A percentile compares a stretch with the other conserved stretches of the same genome.
Evolutionary conservation across 371 early-diverging fungal species (phyloP).

Genomic region (Mucor plumbeus): DNA sequence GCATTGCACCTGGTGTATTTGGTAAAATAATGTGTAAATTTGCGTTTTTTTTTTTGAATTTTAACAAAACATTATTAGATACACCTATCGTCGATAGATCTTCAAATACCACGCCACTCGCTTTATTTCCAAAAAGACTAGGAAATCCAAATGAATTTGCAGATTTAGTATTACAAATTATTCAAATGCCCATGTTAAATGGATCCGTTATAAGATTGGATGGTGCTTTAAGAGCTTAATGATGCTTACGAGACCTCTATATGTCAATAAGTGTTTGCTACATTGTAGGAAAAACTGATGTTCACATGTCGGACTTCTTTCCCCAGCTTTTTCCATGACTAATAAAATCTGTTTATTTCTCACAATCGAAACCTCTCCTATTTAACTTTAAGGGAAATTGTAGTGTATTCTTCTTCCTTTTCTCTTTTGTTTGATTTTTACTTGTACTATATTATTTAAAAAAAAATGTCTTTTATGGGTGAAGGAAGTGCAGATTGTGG

Average conservation of each 20-base stretch:
- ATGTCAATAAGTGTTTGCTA: no score
- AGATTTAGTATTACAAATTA: constrained; percentile 52
- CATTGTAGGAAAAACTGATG: no score
- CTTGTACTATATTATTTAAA: neutral
- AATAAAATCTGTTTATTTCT: constrained; percentile 10
- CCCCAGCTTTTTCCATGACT: constrained; percentile 11
- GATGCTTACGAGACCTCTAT: no score
- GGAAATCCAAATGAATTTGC: constrained; percentile 61
- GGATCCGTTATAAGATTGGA: constrained; percentile 66
- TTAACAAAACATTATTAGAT: constrained; percentile 16
- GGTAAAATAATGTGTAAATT: constrained; percentile 33
- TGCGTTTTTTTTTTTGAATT: neutral
- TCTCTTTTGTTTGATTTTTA: neutral
- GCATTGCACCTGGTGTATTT: constrained; percentile 67
- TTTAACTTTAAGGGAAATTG: neutral
- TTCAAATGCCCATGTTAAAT: constrained; percentile 63
- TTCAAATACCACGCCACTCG: neutral
- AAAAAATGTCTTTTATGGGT: constrained; percentile 31
- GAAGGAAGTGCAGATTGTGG: constrained; percentile 76
- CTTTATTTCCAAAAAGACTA: constrained; percentile 53
- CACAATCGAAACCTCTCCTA: constrained; percentile 4
- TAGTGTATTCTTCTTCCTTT: neutral
- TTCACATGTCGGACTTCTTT: constrained; percentile 13
- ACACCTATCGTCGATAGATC: constrained; percentile 39
- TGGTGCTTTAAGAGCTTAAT: constrained; percentile 49